Conservation (phyloP, 2,329 filamentous ascomycete genomes). For the Bimuria novae-zelandiae region DNA sequence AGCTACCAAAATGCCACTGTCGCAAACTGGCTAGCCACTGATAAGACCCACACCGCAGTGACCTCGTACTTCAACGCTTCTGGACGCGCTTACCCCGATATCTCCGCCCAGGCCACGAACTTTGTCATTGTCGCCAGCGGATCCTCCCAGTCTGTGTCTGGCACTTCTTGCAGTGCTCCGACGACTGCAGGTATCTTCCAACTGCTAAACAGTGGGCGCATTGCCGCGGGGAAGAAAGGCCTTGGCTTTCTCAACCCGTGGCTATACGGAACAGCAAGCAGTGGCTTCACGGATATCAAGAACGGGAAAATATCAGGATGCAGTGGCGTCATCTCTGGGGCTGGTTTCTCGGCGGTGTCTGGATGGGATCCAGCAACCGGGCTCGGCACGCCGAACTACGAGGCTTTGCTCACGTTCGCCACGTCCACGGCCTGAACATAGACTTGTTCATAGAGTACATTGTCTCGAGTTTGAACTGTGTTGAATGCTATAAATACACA, state of each 20-base stretch:
- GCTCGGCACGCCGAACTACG: slow-evolving; percentile 53
- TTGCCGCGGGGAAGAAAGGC: slow-evolving; percentile 51
- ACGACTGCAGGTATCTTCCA: slow-evolving; percentile 27
- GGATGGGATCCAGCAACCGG: slow-evolving; percentile 56
- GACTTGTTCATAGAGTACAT: not conserved
- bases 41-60: slow-evolving; percentile 42
- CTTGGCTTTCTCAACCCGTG: slow-evolving; percentile 60
- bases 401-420: slow-evolving; percentile 32
- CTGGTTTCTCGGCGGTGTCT: slow-evolving; percentile 20
- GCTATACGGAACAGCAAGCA: slow-evolving; percentile 37
- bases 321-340: slow-evolving; percentile 23
- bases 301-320: slow-evolving; percentile 36
- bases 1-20: slow-evolving; percentile 50
- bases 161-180: slow-evolving; percentile 28
- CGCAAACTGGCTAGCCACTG: slow-evolving; percentile 49
- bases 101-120: slow-evolving; percentile 52
- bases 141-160: slow-evolving; percentile 17
- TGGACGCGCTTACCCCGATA: slow-evolving; percentile 57
- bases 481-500: not conserved
- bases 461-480: no score
- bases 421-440: slow-evolving; percentile 14
- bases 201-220: slow-evolving; percentile 55
- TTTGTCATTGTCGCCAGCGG: slow-evolving; percentile 32
- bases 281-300: slow-evolving; percentile 49
- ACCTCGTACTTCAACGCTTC: slow-evolving; percentile 21